Base-by-base conservation (phyloP, 2,329 filamentous ascomycete genomes). In the Ceratocystis lukuohia region DNA sequence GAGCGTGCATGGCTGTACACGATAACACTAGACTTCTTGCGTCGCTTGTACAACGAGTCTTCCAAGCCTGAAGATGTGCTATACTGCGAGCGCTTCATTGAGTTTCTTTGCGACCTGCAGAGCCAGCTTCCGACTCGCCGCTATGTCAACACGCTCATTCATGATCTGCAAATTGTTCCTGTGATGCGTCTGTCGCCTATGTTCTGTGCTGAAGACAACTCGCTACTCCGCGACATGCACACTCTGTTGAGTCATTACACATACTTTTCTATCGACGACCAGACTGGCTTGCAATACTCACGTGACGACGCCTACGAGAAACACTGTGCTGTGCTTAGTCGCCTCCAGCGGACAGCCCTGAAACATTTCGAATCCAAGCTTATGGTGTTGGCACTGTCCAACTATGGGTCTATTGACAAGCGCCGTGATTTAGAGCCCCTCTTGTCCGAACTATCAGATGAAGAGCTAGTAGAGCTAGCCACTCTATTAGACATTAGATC, bases 1-100 rank as follows among this genome's bases (percentile, higher is more conserved):
- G 94, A 99, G 76, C 84, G 95, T 66, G 89, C 89, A 57, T 99
- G 94, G 95, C 80, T 99, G 10, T 96, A 91, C 73, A 88, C 89
- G 2, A 80, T 97, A 70, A 78, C 94, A 0, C 76, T 96, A 41
- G 88, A 96, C 72, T 96, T 97, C 71, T 74, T 96, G 37, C 82
- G 85, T 68, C 80, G 87, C 65, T 76, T 96, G 8, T 89, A 95
- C 73, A 78, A 80, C 28, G 77, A 78, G 20, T 78, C 77, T 61
- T 74, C 75, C 62, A 80, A 80, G 68, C 70, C 76, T 73, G 87
- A 91, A 41, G 85, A 88, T 70, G 74, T 91, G 22, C 76, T 84
- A 2, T 99, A 96, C 75, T 96, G 91, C 74, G 93, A 97, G 75
- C 84, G 92, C n/a, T 93, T 97, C 69, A 76, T 94, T 64, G 94